Conservation (phyloP, 148 eudicot species). For the Rhododendron vialii region DNA sequence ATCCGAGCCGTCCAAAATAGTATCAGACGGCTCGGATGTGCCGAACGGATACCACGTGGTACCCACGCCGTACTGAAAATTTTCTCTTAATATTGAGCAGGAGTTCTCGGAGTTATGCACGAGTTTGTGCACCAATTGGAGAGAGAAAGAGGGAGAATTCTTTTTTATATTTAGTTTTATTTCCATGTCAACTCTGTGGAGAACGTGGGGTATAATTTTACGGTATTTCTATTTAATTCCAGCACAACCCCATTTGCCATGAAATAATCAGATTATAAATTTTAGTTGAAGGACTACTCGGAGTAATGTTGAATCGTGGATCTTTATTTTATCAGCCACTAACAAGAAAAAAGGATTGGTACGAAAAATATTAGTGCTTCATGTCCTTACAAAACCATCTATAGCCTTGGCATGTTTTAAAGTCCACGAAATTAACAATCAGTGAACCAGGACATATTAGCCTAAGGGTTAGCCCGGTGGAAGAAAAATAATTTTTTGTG, state of each 20-base stretch:
- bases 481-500: too few relatives aligned
- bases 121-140: background rate
- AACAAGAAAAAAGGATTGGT: background rate
- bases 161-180: background rate
- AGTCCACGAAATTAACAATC: background rate
- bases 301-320: background rate
- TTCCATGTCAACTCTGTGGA: background rate
- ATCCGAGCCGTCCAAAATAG: too few relatives aligned
- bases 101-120: background rate
- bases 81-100: too few relatives aligned
- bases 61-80: too few relatives aligned
- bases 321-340: background rate
- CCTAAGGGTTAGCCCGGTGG: too few relatives aligned
- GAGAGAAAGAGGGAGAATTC: background rate
- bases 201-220: background rate
- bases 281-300: background rate
- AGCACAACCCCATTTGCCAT: background rate
- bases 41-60: too few relatives aligned
- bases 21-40: too few relatives aligned
- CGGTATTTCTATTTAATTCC: background rate
- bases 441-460: background rate
- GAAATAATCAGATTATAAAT: background rate
- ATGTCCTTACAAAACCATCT: background rate
- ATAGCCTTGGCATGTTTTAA: background rate
- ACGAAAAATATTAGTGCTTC: background rate